Evolutionary conservation across 2,329 filamentous ascomycete species (phyloP), one percentile per base, ranked within the genome.

Genomic region (Ophioceras dolichostomum): DNA sequence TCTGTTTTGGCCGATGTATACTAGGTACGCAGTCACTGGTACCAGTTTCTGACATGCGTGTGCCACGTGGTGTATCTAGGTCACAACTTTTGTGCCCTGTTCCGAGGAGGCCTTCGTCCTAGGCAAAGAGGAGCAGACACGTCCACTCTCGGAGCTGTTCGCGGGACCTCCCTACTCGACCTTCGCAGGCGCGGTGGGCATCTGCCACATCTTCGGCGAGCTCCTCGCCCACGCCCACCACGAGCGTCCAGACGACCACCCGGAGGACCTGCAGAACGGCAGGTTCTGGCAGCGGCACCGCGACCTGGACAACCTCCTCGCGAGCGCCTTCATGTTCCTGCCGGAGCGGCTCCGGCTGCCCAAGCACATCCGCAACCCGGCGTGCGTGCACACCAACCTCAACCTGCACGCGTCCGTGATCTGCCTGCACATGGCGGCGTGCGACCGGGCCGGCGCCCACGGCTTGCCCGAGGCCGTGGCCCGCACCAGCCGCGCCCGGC

Each of bases 341-440:
- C 87, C 89, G 0, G 76, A 80, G 39, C 10, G 16, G 41, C 68
- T 94, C 31, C 74, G 84, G 26, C 59, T 94, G 18, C 85, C 87
- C 0, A 60, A 65, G 19, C 78, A 79, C 10, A 60, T 84, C 36
- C 65, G 70, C 28, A 74, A 94, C 46, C 68, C 80, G 1, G 78
- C 83, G 32, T 76, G 85, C 6, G 70, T 94, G 0, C 88, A 94
- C 52, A 68, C 79, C 36, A 94, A 94, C 45, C 80, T 95, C 65
- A 87, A 84, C 50, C 73, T 95, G 3, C 88, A 95, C 50, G 86
- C 87, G 1, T 81, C 84, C 1, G 74, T 83, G 8, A 94, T 95
- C 37, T 93, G 85, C 53, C 65, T 95, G 5, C 88, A 95, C 51
- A 85, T 93, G 56, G 83, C 85, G 1, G 87, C 88, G 2, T 78